Conservation (phyloP, 2,329 filamentous ascomycete genomes). For the Xylaria sp. region DNA sequence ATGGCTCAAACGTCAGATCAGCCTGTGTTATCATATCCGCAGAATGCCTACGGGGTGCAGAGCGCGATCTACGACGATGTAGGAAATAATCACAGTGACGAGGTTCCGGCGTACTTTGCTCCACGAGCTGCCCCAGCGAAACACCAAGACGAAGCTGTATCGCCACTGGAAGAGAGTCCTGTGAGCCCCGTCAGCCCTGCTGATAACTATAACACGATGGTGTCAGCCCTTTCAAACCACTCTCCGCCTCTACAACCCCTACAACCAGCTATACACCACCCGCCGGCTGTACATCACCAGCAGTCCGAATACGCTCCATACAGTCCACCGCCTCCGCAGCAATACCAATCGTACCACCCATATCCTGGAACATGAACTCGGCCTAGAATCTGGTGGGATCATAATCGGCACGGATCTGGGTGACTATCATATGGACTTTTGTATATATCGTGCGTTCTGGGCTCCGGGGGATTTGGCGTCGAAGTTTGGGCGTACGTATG, state of each 20-base stretch:
- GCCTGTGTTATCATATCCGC: slow-evolving; percentile 32
- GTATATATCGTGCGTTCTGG: slow-evolving; percentile 24
- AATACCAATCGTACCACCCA: slow-evolving; percentile 46
- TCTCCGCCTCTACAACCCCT: slow-evolving; percentile 40
- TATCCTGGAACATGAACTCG: slow-evolving; percentile 41
- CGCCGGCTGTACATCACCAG: slow-evolving; percentile 1
- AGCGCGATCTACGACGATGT: slow-evolving; percentile 26
- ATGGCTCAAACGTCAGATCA: slow-evolving; percentile 43
- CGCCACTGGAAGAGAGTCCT: slow-evolving; percentile 40
- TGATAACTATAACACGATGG: slow-evolving; percentile 42
- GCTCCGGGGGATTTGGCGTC: slow-evolving; percentile 33
- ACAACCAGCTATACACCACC: slow-evolving; percentile 32
- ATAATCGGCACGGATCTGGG: neutral
- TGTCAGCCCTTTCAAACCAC: slow-evolving; percentile 40
- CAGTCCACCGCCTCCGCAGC: slow-evolving; percentile 45
- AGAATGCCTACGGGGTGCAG: slow-evolving; percentile 33
- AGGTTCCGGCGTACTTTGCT: slow-evolving; percentile 33
- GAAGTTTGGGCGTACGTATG: slow-evolving; percentile 37
- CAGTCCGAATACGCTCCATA: slow-evolving; percentile 45
- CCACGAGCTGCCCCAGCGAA: slow-evolving; percentile 28
- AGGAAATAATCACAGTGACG: slow-evolving; percentile 22
- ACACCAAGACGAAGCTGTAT: slow-evolving; percentile 34
- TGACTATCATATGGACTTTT: slow-evolving; percentile 9
- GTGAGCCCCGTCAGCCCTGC: slow-evolving; percentile 39
- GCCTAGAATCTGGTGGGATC: neutral